phyloP scores from a whole-genome alignment of 2,329 filamentous ascomycete genomes.

The Hymenoscyphus scutula region DNA sequence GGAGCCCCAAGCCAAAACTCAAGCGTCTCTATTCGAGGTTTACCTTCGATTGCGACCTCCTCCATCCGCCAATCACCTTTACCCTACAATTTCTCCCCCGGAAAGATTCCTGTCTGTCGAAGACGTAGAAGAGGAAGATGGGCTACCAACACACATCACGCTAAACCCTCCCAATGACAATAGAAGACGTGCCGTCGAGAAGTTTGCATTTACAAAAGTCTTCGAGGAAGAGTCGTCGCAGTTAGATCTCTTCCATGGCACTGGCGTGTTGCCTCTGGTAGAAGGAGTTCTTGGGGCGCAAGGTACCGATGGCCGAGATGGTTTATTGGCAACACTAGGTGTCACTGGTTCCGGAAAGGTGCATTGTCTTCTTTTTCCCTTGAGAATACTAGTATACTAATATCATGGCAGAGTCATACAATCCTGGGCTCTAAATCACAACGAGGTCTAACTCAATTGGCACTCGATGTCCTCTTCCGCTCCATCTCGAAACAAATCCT shows the following conservation, averaged over 20 bases:
- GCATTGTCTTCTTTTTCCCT: conserved; percentile 13
- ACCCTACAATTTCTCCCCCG: conserved; percentile 39
- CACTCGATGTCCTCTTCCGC: conserved; percentile 84
- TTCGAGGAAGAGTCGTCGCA: conserved; percentile 86
- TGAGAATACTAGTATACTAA: conserved; percentile 10
- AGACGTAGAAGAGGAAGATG: conserved; percentile 43
- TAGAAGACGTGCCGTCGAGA: conserved; percentile 83
- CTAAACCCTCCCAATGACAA: conserved; percentile 78
- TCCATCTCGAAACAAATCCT: conserved; percentile 73
- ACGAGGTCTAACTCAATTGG: conserved; percentile 86
- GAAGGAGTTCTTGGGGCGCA: conserved; percentile 75
- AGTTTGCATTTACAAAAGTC: conserved; percentile 90
- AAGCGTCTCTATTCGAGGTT: conserved; percentile 77
- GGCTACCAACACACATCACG: conserved; percentile 67
- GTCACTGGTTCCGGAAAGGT: conserved; percentile 98
- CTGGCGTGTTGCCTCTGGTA: conserved; percentile 70
- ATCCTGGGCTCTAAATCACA: conserved; percentile 86
- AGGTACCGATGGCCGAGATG: conserved; percentile 79
- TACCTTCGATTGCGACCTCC: conserved; percentile 81
- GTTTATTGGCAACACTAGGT: conserved; percentile 84
- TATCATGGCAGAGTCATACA: conserved; percentile 72
- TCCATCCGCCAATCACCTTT: conserved; percentile 39
- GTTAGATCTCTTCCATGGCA: conserved; percentile 80
- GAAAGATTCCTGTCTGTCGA: conserved; percentile 83
- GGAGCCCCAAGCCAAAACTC: conserved; percentile 42